Base-by-base conservation (phyloP, 192 early-diverging fungal genomes). In the Chytriomyces hyalinus region DNA sequence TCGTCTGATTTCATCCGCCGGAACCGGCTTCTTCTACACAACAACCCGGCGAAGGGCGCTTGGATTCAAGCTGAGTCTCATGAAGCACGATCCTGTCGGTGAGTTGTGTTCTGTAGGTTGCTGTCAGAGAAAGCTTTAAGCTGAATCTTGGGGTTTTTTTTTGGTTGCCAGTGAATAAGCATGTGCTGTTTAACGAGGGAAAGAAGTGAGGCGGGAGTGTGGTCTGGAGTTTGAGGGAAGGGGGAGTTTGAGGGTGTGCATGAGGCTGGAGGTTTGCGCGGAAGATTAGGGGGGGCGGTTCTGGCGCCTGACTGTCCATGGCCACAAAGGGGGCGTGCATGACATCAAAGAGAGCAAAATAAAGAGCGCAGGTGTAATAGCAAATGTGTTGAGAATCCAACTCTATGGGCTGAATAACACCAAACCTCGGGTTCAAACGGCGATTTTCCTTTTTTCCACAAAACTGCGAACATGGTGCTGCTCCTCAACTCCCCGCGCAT, bases 31-130 rank as follows among this genome's bases (percentile, higher is more conserved):
- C 66, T 97, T 89, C 84, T 97, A 93, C 81, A 94, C 94, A 80
- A 93, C 92, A 6, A 94, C 90, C 66, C 84, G 91, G 65, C 86
- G 94, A 50, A 90, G 94, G 75, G 86, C 92, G 66, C 86, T 92
- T 43, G 86, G 91, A 43, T 89, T 92, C 67, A 96, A 96, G 77
- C 84, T 98, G 64, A 88, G 91, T 46, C 88, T 95, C 78, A 94
- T 94, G 91, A 98, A 98, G 88, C 94, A 91, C 77, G 97, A 98
- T 84, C 97, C 97, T 49, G 85, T 90, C 73, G 92, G 92, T 93
- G 87, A 59, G 78, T 17, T 48, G 11, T 51, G 44, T 48, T 47
- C 48, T 74, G 22, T 6, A 43, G 28, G 15, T 10, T 11, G 45
- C 10, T 22, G 53, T 22, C 28, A 8, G 10, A 48, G 76, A 13